These are phyloP conservation scores for Entomortierella lignicola DNA, from an alignment of 192 early-diverging fungal species.

Conservation along the genomic window DNA sequence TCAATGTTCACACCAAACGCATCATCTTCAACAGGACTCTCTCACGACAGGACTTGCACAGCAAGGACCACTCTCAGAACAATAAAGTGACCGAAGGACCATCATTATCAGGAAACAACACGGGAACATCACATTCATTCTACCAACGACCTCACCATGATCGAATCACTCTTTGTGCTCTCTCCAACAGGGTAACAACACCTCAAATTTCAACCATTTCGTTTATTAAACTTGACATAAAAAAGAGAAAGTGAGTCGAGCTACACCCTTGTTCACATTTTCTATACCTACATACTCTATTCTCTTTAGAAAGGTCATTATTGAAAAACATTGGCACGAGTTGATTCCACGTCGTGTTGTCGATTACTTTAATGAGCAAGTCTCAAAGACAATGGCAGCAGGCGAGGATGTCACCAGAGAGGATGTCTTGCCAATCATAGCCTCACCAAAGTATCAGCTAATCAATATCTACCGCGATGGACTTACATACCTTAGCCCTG, in stretches of 20 bases:
- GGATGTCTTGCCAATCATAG: constrained; percentile 74
- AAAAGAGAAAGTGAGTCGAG: too few relatives aligned
- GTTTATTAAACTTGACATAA: neutral
- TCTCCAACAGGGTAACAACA: constrained; percentile 44
- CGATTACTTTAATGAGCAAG: constrained; percentile 71
- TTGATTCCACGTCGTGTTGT: constrained; percentile 70
- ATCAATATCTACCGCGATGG: constrained; percentile 75
- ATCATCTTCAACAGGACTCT: too few relatives aligned
- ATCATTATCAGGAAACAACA: neutral
- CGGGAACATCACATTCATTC: neutral
- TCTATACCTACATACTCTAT: neutral
- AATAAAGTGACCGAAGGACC: neutral
- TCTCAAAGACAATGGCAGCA: constrained; percentile 66
- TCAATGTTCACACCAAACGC: neutral
- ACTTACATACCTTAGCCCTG: constrained; percentile 82
- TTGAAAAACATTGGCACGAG: constrained; percentile 90
- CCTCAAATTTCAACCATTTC: neutral
- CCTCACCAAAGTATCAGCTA: constrained; percentile 71
- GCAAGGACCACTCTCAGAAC: neutral
- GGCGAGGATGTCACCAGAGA: constrained; percentile 59
- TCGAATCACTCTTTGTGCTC: constrained; percentile 52
- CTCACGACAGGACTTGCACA: too few relatives aligned
- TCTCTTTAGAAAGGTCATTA: constrained; percentile 76
- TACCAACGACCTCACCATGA: constrained; percentile 16
- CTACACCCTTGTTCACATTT: neutral